Evolutionary conservation across 306 rosid genomes (phyloP).

Genomic region (Chamaecrista fasciculata): DNA sequence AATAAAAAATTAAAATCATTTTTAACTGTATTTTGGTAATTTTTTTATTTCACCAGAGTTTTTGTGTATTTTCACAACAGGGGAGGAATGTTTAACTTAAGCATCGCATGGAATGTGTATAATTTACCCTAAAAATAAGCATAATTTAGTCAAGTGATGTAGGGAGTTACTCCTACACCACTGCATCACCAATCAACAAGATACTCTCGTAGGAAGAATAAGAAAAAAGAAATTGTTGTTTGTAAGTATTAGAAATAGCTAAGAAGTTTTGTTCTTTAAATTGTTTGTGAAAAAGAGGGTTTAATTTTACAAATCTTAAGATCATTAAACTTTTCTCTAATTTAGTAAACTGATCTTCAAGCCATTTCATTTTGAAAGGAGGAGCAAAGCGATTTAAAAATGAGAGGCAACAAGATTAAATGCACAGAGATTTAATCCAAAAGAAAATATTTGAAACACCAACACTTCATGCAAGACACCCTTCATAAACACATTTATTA

Average conservation of each 20-base stretch:
- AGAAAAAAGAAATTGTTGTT: background rate
- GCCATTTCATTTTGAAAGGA: background rate
- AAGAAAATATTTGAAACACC: background rate
- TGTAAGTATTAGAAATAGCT: background rate
- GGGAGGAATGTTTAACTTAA: no score
- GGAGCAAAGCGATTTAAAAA: background rate
- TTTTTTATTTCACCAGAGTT: no score
- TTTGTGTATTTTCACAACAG: no score
- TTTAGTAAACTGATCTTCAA: background rate
- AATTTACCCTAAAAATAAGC: background rate
- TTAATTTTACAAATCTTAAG: background rate
- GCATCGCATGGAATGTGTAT: background rate
- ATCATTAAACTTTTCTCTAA: background rate
- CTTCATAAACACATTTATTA: conserved; percentile 1
- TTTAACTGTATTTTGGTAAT: no score
- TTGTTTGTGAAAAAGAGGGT: background rate
- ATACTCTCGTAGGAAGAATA: background rate
- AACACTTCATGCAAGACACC: background rate
- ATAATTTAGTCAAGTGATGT: background rate
- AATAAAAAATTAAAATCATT: no score
- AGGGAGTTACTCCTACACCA: background rate
- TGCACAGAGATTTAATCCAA: background rate
- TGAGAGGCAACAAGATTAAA: background rate
- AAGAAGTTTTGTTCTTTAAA: background rate
- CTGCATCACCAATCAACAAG: background rate